These are phyloP conservation scores for Mucor racemosus DNA, from an alignment of 371 early-diverging fungal genomes.

Conservation along the genomic window DNA sequence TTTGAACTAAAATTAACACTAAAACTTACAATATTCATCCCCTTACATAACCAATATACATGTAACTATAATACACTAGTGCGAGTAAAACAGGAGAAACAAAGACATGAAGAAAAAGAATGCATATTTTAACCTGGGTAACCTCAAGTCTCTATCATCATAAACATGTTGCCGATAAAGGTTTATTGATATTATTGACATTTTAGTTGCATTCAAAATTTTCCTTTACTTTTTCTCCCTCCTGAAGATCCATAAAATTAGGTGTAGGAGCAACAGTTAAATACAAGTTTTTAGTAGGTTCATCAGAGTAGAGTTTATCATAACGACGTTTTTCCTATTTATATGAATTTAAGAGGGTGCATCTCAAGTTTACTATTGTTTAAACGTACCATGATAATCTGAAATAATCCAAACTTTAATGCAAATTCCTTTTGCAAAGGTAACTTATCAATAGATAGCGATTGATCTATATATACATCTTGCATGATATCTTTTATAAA, in stretches of 20 bases:
- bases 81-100: background rate
- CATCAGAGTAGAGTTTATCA: background rate
- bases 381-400: conserved; percentile 28
- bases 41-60: background rate
- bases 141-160: background rate
- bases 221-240: background rate
- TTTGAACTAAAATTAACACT: conserved; percentile 1
- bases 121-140: background rate
- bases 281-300: background rate
- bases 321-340: background rate
- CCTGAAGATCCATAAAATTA: conserved; percentile 10
- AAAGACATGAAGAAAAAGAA: background rate
- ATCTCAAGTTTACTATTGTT: background rate
- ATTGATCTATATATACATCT: conserved; percentile 7
- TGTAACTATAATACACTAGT: background rate
- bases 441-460: background rate
- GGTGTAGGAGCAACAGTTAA: conserved; percentile 10
- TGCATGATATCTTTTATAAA: conserved; percentile 23
- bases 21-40: background rate
- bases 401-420: conserved; percentile 41
- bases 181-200: background rate
- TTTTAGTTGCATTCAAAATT: background rate
- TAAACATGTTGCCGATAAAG: conserved; percentile 1
- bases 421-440: conserved; percentile 35
- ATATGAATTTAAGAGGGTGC: background rate